Evolutionary conservation across 768 basidiomycete species (phyloP), one percentile per base, ranked within the genome.

Genomic region (Leucocoprinus leucothites): DNA sequence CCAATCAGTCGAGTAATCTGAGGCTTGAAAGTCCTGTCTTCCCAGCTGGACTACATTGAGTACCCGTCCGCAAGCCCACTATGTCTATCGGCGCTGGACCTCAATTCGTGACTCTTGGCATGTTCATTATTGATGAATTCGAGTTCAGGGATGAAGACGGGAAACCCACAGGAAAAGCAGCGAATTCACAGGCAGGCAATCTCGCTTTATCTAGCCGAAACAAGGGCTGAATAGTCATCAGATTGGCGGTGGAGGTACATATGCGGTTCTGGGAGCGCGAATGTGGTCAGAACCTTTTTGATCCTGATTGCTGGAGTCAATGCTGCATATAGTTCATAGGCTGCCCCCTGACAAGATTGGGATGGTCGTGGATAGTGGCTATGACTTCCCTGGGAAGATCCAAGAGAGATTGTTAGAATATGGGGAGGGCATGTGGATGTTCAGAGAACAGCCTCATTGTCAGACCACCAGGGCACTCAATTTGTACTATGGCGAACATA

Each of bases 61-160:
- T 38, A 38, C 4, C 38, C 16, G 16, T 38, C 16, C 38, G 16
- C 38, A n/a, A n/a, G 24, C 38, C 36, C 21, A 42, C 48, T 54
- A 69, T 67, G 66, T 36, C 62, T 24, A 53, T 7, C 18, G 34
- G 26, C 24, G 42, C 35, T 8, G 46, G 36, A 1, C 56, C 63
- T 16, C 59, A 68, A 38, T 85, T 91, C 45, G 82, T 81, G 18
- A 83, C 86, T n/a, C 74, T 94, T 24, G 94, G 93, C 6, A 84
- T 94, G 82, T 95, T 95, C 73, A 94, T 97, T 63, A 80, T 95
- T 62, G 94, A 97, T 68, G 79, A 86, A 58, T 89, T 94, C 62
- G 75, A 78, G 2, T 87, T 83, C 63, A 62, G 71, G 46, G 82
- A 87, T 57, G 77, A 78, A 28, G 65, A 79, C 43, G 88, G 87